Evolutionary conservation across 257 asterid genomes (phyloP), one percentile per base, ranked within the genome.

Genomic region (Marsdenia floribunda): DNA sequence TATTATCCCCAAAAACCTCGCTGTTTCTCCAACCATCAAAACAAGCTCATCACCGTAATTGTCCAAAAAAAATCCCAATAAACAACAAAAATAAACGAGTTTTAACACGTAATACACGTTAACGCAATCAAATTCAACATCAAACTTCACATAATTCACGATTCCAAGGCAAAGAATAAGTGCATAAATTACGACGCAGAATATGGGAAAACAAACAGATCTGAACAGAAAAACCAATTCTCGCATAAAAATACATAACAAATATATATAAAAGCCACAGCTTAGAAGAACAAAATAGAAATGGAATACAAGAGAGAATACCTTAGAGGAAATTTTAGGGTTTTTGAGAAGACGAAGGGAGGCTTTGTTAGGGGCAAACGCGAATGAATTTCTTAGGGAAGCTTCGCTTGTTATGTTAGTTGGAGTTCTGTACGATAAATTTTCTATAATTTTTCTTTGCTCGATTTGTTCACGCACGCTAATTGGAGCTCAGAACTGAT

Each of bases 381-480:
- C 38, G 70, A 60, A 67, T 73, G 79, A 54, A 73, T 73, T 63
- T 68, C 59, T 77, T 49, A 14, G 76, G 78, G 75, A 72, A 55
- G 68, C 73, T 71, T 59, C 65, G 78, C 75, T 80, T 76, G 80
- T 72, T 72, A 22, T 71, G 74, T 74, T 81, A 74, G 85, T 78
- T 83, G 83, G 73, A 52, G 81, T 60, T 64, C 73, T 37, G 75
- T 53, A 79, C 79, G 60, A 69, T 37, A 55, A 57, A 57, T 38
- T 55, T 55, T 55, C 49, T n/a, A 53, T 59, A 44, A 55, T 50
- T 50, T 50, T 72, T 75, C 33, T 72, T 69, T 69, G 68, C 47
- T 78, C 72, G 70, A 76, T 82, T 76, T 71, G 81, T 66, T 77
- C 77, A 38, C 68, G 77, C 76, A 79, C 73, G 83, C 80, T 74